These are phyloP conservation scores for Starmerella floris DNA, from an alignment of 805 yeast genomes.

Conservation along the genomic window DNA sequence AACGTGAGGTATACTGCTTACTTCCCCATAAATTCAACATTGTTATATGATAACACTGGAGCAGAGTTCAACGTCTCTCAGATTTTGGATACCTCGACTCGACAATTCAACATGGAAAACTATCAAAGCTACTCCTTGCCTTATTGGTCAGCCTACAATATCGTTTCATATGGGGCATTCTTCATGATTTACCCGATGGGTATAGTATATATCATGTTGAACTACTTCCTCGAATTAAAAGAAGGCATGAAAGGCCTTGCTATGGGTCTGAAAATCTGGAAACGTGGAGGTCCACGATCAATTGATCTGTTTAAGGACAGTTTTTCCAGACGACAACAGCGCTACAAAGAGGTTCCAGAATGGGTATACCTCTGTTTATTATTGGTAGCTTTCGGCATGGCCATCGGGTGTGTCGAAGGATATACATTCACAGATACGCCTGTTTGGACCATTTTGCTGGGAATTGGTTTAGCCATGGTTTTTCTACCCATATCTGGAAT, in stretches of 20 bases:
- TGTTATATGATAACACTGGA: constrained; percentile 36
- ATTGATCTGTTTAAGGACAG: constrained; percentile 36
- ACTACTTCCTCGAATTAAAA: constrained; percentile 14
- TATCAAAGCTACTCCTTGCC: constrained; percentile 49
- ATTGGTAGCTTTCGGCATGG: constrained; percentile 33
- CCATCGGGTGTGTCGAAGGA: constrained; percentile 34
- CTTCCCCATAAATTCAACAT: constrained; percentile 38
- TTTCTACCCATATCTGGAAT: constrained; percentile 42
- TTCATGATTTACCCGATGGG: constrained; percentile 34
- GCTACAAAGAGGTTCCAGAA: constrained; percentile 50
- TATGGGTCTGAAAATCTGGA: constrained; percentile 19
- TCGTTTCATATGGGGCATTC: constrained; percentile 44
- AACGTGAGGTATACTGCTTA: constrained; percentile 40
- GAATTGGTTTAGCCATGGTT: constrained; percentile 37
- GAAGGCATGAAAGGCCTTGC: constrained; percentile 2
- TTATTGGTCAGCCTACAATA: constrained; percentile 46
- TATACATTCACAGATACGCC: constrained; percentile 35
- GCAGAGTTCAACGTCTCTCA: constrained; percentile 32
- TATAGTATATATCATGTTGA: constrained; percentile 29
- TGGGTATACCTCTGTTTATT: constrained; percentile 39
- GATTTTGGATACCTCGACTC: constrained; percentile 33
- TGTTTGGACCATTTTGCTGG: constrained; percentile 46
- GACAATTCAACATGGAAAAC: constrained; percentile 34
- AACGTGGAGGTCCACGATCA: constrained; percentile 9
- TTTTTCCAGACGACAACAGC: constrained; percentile 43